These are phyloP conservation scores for Miscanthus lutarioriparius DNA, from an alignment of 176 grass and related monocot species.

Conservation along the genomic window DNA sequence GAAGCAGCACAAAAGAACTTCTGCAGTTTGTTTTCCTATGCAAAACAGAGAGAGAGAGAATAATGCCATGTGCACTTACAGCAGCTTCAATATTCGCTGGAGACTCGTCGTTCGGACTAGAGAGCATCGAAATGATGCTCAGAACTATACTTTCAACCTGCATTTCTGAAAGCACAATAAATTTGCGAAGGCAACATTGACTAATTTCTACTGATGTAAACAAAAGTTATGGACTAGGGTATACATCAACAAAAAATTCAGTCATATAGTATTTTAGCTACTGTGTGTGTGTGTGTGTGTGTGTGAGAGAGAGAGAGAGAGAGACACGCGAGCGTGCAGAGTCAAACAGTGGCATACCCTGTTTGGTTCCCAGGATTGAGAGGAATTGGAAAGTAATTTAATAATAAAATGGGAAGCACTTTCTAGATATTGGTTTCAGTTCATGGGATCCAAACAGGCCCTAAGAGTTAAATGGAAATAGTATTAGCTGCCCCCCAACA, in stretches of 20 bases:
- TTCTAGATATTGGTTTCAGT: too few species aligned
- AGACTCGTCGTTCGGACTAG: conserved; percentile 90
- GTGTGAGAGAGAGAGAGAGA: not conserved
- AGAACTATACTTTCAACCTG: conserved; percentile 97
- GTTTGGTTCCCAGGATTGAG: too few species aligned
- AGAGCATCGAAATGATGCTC: conserved; percentile 97
- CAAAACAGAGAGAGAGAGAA: conserved; percentile 1
- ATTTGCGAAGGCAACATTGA: not conserved
- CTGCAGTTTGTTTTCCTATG: not conserved
- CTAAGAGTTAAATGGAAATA: too few species aligned
- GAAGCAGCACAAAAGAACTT: not conserved
- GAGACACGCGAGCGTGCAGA: not conserved
- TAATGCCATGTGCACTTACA: conserved; percentile 57
- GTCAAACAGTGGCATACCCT: not conserved
- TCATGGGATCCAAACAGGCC: too few species aligned
- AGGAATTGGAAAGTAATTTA: too few species aligned
- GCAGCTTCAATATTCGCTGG: conserved; percentile 93
- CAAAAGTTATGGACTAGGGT: not conserved
- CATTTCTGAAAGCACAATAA: conserved; percentile 22
- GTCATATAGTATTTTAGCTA: not conserved
- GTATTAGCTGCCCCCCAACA: too few species aligned
- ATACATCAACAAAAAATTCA: not conserved
- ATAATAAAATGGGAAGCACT: too few species aligned
- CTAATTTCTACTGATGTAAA: not conserved
- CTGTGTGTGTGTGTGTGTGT: not conserved